These are phyloP conservation scores for Hericium erinaceus DNA, from an alignment of 768 basidiomycete genomes.

Conservation along the genomic window DNA sequence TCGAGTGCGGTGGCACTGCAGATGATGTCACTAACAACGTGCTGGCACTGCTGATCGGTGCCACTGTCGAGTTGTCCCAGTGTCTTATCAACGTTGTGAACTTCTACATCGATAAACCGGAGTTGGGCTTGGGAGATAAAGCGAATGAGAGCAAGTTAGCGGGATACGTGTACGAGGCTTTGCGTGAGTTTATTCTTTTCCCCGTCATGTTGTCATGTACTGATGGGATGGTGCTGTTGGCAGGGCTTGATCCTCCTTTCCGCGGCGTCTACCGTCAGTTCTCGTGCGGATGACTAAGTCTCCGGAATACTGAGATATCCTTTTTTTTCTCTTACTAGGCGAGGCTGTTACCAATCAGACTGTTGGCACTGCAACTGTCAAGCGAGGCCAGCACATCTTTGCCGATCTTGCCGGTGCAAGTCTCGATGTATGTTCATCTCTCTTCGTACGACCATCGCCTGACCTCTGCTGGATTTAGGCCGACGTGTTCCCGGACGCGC, in stretches of 20 bases:
- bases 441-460: neutral
- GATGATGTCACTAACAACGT: conserved; percentile 63
- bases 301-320: neutral
- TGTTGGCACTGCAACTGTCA: conserved; percentile 33
- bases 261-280: conserved; percentile 55
- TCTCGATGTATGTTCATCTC: conserved; percentile 33
- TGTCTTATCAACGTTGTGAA: conserved; percentile 62
- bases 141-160: conserved; percentile 32
- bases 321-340: conserved; percentile 22
- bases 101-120: conserved; percentile 43
- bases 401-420: conserved; percentile 51
- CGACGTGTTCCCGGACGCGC: conserved; percentile 41
- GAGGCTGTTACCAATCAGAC: conserved; percentile 36
- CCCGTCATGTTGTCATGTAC: neutral
- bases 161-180: conserved; percentile 56
- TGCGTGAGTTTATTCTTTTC: conserved; percentile 39
- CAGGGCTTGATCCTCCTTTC: conserved; percentile 69
- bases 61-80: conserved; percentile 61
- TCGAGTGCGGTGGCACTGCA: conserved; percentile 42
- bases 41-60: conserved; percentile 59
- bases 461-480: conserved; percentile 26
- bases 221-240: conserved; percentile 4
- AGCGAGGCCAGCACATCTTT: conserved; percentile 48
- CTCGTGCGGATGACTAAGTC: neutral
- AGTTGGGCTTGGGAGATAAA: conserved; percentile 21